Base-by-base conservation (phyloP, 75 land plant species). In the Selaginella moellendorffii region DNA sequence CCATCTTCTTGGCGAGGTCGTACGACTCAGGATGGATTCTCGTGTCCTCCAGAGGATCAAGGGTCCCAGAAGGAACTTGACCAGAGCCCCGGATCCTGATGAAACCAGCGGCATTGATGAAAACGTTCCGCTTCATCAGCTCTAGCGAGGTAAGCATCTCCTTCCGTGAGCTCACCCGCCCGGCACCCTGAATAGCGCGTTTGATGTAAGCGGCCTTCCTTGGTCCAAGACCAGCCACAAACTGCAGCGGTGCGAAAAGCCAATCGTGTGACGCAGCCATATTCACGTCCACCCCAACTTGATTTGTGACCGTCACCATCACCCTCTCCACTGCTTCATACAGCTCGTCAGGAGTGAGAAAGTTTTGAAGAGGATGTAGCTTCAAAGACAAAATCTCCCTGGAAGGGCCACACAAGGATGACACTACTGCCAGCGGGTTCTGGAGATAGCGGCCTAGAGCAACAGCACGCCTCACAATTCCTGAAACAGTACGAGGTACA, bases 11-110 rank as follows among this genome's bases (percentile, higher is more conserved):
- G 26, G 97, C 97, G 12, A 85, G 80, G 23, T 76, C 69, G 36
- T 71, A 71, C 0, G 90, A 88, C 66, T 92, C 96, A 24, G 97
- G 97, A 75, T 92, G 95, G 54, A 92, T 92, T 53, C 97, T 77
- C 10, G 97, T 92, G 54, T 88, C 97, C 75, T 92, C 97, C 52
- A 92, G 68, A 28, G 86, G 73, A 61, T 92, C 96, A 67, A 92
- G 72, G 29, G 76, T 62, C 29, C 80, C 84, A 69, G 67, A 5
- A 10, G 89, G 79, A 65, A 89, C 85, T 67, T 79, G 76, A 2
- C 97, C 97, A 73, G 81, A 85, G 26, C 89, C 77, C 21, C 96
- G 79, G 29, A 92, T 82, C 61, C 97, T 80, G 63, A 92, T 54
- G 67, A 85, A 92, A 28, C 86, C 97, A 68, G 72, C 86, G 24